Base-by-base conservation (phyloP, 2,329 filamentous ascomycete species). In the Phialocephala sp. region DNA sequence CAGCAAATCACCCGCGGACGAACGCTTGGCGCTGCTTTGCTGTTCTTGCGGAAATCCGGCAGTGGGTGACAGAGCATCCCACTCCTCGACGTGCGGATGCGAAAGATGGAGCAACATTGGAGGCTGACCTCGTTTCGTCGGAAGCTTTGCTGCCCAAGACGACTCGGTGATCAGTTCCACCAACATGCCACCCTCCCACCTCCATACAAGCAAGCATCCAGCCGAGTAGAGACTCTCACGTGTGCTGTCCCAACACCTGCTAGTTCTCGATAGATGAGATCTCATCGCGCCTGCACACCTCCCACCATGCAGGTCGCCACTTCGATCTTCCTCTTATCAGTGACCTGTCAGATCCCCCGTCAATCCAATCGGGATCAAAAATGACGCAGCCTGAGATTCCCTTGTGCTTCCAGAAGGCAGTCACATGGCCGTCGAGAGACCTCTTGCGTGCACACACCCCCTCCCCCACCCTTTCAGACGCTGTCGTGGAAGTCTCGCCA, bases 301-400 rank as follows among this genome's bases (percentile, higher is more conserved):
- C 35, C 55, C 52, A 61, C 8, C 27, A 60, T 69, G 69, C 69
- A 71, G 61, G 58, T 65, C 58, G 62, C 64, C 69, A 39, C 62
- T 66, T 69, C 45, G 24, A 71, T 63, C 59, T 61, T 52, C 18
- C 36, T 54, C 63, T 69, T 69, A 71, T 71, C 69, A 66, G 60
- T 68, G 62, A 68, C 65, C 47, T 66, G 65, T 71, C 68, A 62
- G 43, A 66, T 68, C 55, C 37, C 41, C 57, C 11, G 45, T 14
- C n/a, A 4, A 20, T 5, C 50, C 50, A 54, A 54, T 35, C 24
- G 45, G 45, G 45, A 50, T 22, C 22, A 8, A 14, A 22, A 14
- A 18, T 54, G 24, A 35, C 50, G 22, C 50, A 54, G 14, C 50
- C 50, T 27, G 24, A 54, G 22, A 32, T 32, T 35, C 50, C 18